Percentiles rank a stretch among this genome's conserved stretches.
Conservation (phyloP, 225 moss, liverwort and hornwort species). For the Lunularia cruciata region DNA sequence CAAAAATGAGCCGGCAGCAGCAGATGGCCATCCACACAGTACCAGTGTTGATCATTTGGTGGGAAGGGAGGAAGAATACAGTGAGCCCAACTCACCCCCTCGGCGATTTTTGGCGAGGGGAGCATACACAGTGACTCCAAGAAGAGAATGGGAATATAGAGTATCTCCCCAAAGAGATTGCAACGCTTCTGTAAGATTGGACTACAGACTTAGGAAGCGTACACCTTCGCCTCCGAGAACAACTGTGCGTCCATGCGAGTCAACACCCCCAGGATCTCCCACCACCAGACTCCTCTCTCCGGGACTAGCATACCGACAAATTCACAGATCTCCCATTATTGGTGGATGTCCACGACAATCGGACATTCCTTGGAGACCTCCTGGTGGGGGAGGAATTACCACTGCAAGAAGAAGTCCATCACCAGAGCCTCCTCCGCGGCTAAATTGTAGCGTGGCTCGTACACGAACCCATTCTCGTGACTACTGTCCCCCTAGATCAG, state of each 20-base stretch:
- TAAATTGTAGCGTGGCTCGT: conserved; percentile 1
- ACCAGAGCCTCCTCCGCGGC: conserved; percentile 2
- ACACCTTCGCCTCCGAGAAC: background rate
- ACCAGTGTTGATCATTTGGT: background rate
- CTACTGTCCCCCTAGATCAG: conserved; percentile 9
- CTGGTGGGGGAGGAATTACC: background rate
- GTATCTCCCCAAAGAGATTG: background rate
- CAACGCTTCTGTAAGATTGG: no score
- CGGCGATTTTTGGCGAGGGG: conserved; percentile 12
- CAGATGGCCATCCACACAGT: background rate
- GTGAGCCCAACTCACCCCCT: conserved; percentile 12
- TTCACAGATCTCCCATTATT: conserved; percentile 15
- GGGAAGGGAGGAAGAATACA: background rate
- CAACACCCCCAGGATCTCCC: conserved; percentile 1
- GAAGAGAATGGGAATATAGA: no score
- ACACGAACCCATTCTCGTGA: conserved; percentile 10
- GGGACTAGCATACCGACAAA: conserved; percentile 13
- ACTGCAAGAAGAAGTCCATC: conserved; percentile 7
- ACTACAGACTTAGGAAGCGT: no score
- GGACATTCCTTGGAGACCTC: conserved; percentile 21
- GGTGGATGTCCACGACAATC: background rate
- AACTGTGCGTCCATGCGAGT: conserved; percentile 1
- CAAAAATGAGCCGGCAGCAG: no score
- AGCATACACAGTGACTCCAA: background rate
- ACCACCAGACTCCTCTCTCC: conserved; percentile 8